Evolutionary conservation across 192 early-diverging fungal genomes (phyloP).

Genomic region (Podila horticola): DNA sequence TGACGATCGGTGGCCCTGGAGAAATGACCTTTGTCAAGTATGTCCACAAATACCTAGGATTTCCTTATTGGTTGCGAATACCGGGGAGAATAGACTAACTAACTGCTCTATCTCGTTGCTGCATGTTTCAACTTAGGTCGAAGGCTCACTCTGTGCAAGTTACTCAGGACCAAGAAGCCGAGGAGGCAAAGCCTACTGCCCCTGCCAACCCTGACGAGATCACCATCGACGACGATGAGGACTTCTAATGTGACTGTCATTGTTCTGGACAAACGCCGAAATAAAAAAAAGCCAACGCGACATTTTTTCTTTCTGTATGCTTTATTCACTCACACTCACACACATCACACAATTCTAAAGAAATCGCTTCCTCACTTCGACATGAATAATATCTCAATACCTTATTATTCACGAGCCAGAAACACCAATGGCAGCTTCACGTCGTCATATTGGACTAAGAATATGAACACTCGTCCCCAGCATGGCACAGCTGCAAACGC

Average conservation of each 20-base stretch:
- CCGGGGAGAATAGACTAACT: neutral
- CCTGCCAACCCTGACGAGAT: conserved; percentile 75
- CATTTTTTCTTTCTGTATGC: neutral
- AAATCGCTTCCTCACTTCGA: no score
- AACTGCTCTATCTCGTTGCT: neutral
- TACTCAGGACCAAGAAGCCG: conserved; percentile 27
- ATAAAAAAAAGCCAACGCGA: no score
- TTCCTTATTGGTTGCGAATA: neutral
- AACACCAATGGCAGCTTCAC: no score
- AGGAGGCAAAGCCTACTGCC: conserved; percentile 11
- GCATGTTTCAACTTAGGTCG: conserved; percentile 3
- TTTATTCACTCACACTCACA: neutral
- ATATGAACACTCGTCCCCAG: no score
- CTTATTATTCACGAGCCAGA: no score
- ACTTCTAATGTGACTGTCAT: conserved; percentile 28
- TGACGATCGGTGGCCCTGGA: conserved; percentile 44
- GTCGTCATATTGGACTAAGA: no score
- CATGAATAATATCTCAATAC: no score
- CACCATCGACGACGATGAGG: conserved; percentile 71
- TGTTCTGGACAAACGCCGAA: no score
- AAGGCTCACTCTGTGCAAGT: conserved; percentile 41
- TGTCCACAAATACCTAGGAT: neutral
- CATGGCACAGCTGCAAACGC: no score
- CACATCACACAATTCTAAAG: neutral
- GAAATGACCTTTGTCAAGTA: conserved; percentile 54